phyloP scores from a whole-genome alignment of 2,329 filamentous ascomycete genomes.

The Taxawa tesnikishii region DNA sequence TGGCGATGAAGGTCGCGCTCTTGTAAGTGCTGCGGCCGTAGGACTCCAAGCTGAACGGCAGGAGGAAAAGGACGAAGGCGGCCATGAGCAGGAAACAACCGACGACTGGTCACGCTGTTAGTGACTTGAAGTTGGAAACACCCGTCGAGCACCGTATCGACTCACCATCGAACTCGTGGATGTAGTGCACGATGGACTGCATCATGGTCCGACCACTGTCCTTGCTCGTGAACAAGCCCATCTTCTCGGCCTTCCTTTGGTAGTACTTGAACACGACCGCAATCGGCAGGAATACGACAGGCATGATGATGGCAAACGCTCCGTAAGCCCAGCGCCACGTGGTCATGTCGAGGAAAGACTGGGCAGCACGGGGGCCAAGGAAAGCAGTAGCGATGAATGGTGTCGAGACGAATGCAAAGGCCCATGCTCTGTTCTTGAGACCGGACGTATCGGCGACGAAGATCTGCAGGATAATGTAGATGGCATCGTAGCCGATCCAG shows the following conservation, averaged over 20 bases:
- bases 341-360: slow-evolving; percentile 6
- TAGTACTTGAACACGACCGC: slow-evolving; percentile 16
- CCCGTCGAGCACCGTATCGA: neutral
- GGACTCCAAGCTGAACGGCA: slow-evolving; percentile 10
- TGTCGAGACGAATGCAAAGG: slow-evolving; percentile 18
- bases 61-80: slow-evolving; percentile 10
- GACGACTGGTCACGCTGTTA: slow-evolving; percentile 9
- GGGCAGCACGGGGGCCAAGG: slow-evolving; percentile 8
- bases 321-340: slow-evolving; percentile 20
- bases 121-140: neutral
- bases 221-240: slow-evolving; percentile 13
- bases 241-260: slow-evolving; percentile 15
- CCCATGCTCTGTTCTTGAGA: slow-evolving; percentile 17
- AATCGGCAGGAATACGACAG: slow-evolving; percentile 15
- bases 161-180: slow-evolving; percentile 18
- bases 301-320: slow-evolving; percentile 18
- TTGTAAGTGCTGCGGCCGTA: slow-evolving; percentile 8
- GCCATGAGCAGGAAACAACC: slow-evolving; percentile 16
- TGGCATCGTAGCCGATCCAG: slow-evolving; percentile 12
- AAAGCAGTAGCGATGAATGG: slow-evolving; percentile 22
- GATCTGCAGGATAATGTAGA: slow-evolving; percentile 9
- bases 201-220: slow-evolving; percentile 11
- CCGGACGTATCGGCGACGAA: slow-evolving; percentile 11
- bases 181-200: slow-evolving; percentile 16
- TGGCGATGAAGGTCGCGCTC: slow-evolving; percentile 15